phyloP scores from a whole-genome alignment of 768 basidiomycete species.

The Paxillus ammoniavirescens region DNA sequence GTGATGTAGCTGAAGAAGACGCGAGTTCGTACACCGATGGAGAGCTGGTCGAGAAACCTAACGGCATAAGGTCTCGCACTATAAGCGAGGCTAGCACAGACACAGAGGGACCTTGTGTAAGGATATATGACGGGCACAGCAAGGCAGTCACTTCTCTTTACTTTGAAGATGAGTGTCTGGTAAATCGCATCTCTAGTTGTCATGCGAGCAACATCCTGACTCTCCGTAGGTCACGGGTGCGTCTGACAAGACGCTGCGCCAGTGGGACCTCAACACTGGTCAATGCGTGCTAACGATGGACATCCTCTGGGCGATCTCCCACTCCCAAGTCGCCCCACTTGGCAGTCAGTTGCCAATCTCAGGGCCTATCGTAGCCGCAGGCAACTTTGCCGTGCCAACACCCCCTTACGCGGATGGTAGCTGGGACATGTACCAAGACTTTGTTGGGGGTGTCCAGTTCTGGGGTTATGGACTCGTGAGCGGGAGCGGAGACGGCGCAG shows the following conservation, averaged over 20 bases:
- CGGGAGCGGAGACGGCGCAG: slow-evolving; percentile 95
- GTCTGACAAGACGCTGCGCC: slow-evolving; percentile 95
- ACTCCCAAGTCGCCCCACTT: slow-evolving; percentile 56
- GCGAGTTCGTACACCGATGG: slow-evolving; percentile 36
- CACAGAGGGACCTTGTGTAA: slow-evolving; percentile 51
- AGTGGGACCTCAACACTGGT: slow-evolving; percentile 96
- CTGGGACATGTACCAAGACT: slow-evolving; percentile 96
- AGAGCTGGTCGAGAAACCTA: slow-evolving; percentile 39
- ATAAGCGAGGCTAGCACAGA: slow-evolving; percentile 44
- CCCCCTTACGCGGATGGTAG: slow-evolving; percentile 88
- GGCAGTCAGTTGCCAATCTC: slow-evolving; percentile 46
- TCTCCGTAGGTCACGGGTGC: slow-evolving; percentile 87
- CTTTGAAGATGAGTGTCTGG: slow-evolving; percentile 93
- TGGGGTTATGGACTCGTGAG: slow-evolving; percentile 98
- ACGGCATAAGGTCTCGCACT: slow-evolving; percentile 40
- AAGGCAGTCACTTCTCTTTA: slow-evolving; percentile 92
- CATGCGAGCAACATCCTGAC: slow-evolving; percentile 13
- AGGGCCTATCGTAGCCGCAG: slow-evolving; percentile 53
- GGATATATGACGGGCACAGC: slow-evolving; percentile 85
- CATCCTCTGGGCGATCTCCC: slow-evolving; percentile 98
- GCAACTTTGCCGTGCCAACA: slow-evolving; percentile 76
- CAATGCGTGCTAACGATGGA: slow-evolving; percentile 99
- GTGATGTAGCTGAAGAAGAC: slow-evolving; percentile 65
- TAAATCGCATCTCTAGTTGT: slow-evolving; percentile 35
- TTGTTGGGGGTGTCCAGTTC: slow-evolving; percentile 96